Evolutionary conservation across 2,329 filamentous ascomycete genomes (phyloP), one percentile per base, ranked within the genome.

Genomic region (Rhinocladiella similis): DNA sequence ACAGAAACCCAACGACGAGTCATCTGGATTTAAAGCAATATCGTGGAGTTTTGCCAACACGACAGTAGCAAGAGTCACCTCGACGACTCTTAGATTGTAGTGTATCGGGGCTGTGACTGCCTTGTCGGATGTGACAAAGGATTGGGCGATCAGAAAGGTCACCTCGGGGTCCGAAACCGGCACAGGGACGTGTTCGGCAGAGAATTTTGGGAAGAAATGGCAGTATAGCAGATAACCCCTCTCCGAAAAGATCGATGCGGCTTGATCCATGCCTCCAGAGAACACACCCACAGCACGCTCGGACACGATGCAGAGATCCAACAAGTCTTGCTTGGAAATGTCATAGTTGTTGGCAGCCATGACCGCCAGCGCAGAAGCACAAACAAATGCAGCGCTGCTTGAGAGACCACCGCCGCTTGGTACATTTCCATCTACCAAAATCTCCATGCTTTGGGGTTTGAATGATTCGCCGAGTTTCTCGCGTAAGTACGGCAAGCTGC

Each of bases 221-320:
- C 97, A 93, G 70, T 95, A 92, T 42, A 97, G 83, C 9, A 94
- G 91, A 38, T 89, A 90, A 49, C 90, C 92, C 63, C 87, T 86
- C 67, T 90, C 82, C 0, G 91, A 93, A 74, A 99, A 94, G 62
- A 99, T 93, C 0, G 93, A 97, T 33, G 94, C 94, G 13, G 91
- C 87, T 76, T 99, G 94, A 69, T 99, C 94, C 94, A 99, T 97
- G 54, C 90, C 94, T 72, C 94, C 94, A 4, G 91, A 95, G 75
- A 97, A 97, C 66, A 99, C 94, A 50, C 94, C 94, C 3, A 97
- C 94, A 14, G 89, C 87, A 54, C 94, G 85, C 77, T 99, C 94
- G 45, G 91, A 96, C 36, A 97, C 90, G 64, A 99, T 93, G 19
- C 94, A 92, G 50, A 97, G 81, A 75, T 97, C 92, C 1, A 93